These are phyloP conservation scores for Colletotrichum sansevieriae DNA, from an alignment of 2,329 filamentous ascomycete genomes.

Conservation along the genomic window DNA sequence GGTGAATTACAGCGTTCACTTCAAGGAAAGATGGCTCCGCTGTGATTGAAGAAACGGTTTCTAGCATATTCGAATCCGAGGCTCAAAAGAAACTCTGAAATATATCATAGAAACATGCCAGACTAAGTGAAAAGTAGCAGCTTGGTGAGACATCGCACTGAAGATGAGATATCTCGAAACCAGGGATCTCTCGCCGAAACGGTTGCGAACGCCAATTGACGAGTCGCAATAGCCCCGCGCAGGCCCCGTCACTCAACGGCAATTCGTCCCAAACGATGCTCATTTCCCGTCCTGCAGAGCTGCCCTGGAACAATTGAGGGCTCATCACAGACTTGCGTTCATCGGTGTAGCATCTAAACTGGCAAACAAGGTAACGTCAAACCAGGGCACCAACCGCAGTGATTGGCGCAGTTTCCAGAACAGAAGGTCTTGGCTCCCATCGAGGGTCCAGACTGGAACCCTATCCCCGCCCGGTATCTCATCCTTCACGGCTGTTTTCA, in stretches of 20 bases:
- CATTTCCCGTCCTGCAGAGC: conserved; percentile 18
- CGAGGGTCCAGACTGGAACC: conserved; percentile 2
- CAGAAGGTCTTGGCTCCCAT: conserved; percentile 5
- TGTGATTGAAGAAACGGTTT: too few relatives aligned
- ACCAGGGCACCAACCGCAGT: conserved; percentile 3
- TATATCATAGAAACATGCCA: too few relatives aligned
- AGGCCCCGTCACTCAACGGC: conserved; percentile 1
- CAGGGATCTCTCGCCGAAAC: conserved; percentile 3
- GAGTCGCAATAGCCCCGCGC: conserved; percentile 30
- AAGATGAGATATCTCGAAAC: not conserved
- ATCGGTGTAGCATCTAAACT: conserved; percentile 11
- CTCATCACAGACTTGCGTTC: conserved; percentile 15
- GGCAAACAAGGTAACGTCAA: conserved; percentile 9
- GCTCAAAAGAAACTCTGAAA: too few relatives aligned
- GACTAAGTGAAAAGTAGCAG: not conserved
- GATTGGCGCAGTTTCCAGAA: conserved; percentile 25
- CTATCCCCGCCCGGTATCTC: conserved; percentile 17
- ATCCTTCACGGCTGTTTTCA: conserved; percentile 17
- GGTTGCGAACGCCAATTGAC: conserved; percentile 17
- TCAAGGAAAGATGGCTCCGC: too few relatives aligned
- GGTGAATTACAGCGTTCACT: too few relatives aligned
- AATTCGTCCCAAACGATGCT: conserved; percentile 22
- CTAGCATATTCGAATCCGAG: too few relatives aligned
- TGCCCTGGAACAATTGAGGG: conserved; percentile 22
- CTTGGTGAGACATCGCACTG: too few relatives aligned